Base-by-base conservation (phyloP, 306 rosid genomes). In the Trifolium subterraneum region DNA sequence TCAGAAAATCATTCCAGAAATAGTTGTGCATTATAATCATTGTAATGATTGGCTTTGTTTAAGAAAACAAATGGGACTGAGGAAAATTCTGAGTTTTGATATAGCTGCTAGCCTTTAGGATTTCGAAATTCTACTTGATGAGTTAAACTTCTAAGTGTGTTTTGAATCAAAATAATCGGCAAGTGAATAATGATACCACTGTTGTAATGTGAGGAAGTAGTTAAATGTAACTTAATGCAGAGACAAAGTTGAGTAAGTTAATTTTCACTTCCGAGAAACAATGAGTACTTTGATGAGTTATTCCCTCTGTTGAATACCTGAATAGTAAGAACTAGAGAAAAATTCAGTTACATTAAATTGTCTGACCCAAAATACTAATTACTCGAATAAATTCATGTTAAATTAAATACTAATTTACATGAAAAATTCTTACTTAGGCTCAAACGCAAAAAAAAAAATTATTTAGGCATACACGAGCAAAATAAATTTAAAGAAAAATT, bases 51-150 rank as follows among this genome's bases (percentile, higher is more conserved):
- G 51, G 65, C n/a, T 64, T 66, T 51, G 8, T 29, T 16, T 12
- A 51, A 52, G 47, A 68, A 69, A 78, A 44, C 65, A 76, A 65
- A 38, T 2, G 12, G 23, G 55, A 23, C 70, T 33, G 36, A 38
- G 69, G 36, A 77, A 74, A 74, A 33, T 65, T 47, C 31, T 11
- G 70, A 64, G 66, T 78, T 81, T 75, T 84, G 83, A 42, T 64
- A 31, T 51, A 64, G 65, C 16, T 74, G 64, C 68, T 64, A 33
- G 52, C 42, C 78, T 67, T 76, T 12, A 13, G 20, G 19, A 56
- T 35, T 67, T 51, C 72, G 4, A 45, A 71, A 18, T 60, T 71
- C 15, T 35, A 20, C 42, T 41, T 50, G 36, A 61, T 31, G 66
- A 39, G 68, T 77, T 54, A 13, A 71, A 39, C 54, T 60, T 52